Evolutionary conservation across 2,329 filamentous ascomycete genomes (phyloP).

Genomic region (Apiospora kogelbergensis): DNA sequence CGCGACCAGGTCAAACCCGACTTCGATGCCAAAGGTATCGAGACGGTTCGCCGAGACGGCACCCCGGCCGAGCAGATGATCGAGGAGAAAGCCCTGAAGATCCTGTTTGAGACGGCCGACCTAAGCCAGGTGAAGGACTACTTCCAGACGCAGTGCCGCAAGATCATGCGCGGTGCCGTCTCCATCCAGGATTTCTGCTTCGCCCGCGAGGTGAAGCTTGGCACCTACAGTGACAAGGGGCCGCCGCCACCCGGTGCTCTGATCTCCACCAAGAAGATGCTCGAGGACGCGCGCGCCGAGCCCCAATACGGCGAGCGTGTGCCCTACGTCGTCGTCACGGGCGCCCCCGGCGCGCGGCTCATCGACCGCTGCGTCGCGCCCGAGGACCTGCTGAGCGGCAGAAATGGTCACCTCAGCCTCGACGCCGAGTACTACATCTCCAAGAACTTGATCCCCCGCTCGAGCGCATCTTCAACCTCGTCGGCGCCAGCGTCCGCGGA

Average conservation of each 20-base stretch:
- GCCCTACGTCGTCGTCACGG: constrained; percentile 89
- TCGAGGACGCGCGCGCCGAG: constrained; percentile 80
- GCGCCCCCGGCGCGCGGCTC: constrained; percentile 80
- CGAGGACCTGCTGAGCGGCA: constrained; percentile 60
- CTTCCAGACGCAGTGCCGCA: constrained; percentile 85
- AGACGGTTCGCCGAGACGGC: constrained; percentile 92
- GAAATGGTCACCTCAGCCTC: constrained; percentile 74
- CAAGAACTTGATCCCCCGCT: constrained; percentile 92
- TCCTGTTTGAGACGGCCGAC: constrained; percentile 88
- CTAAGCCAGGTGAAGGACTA: constrained; percentile 85
- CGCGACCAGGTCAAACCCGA: constrained; percentile 74
- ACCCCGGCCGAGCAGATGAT: constrained; percentile 96
- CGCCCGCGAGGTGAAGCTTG: constrained; percentile 85
- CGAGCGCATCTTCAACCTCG: constrained; percentile 93
- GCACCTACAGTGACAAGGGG: constrained; percentile 81
- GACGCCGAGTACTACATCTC: constrained; percentile 97
- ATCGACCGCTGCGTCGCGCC: constrained; percentile 90
- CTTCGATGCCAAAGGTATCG: constrained; percentile 97
- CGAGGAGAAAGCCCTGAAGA: constrained; percentile 84
- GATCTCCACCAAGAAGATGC: constrained; percentile 83
- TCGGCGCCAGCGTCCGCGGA: constrained; percentile 83
- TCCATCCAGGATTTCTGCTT: constrained; percentile 97
- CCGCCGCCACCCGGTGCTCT: constrained; percentile 83
- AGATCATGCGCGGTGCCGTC: constrained; percentile 86
- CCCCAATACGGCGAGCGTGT: constrained; percentile 95